phyloP scores from a whole-genome alignment of 306 rosid genomes.

The Vicia villosa region DNA sequence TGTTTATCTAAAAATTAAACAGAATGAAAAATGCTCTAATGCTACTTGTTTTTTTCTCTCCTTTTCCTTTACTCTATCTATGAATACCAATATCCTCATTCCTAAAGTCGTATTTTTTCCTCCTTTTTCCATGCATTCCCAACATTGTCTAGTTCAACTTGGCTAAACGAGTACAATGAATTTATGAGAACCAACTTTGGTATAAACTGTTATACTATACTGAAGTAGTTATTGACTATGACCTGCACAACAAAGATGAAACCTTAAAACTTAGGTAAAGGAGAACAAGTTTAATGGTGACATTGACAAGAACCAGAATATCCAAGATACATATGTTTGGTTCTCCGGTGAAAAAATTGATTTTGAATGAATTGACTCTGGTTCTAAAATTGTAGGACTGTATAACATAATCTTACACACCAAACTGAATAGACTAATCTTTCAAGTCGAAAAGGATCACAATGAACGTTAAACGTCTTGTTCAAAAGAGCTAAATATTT shows the following conservation, averaged over 20 bases:
- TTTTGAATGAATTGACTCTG: too few relatives aligned
- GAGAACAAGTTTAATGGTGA: slow-evolving; percentile 20
- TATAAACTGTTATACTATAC: not conserved
- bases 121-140: not conserved
- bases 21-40: not conserved
- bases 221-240: slow-evolving; percentile 18
- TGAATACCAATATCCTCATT: slow-evolving; percentile 3
- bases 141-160: slow-evolving; percentile 11
- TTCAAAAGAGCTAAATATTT: too few relatives aligned
- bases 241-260: slow-evolving; percentile 39
- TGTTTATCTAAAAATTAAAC: slow-evolving; percentile 20
- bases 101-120: not conserved
- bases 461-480: too few relatives aligned
- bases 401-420: too few relatives aligned
- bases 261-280: slow-evolving; percentile 7
- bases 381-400: too few relatives aligned
- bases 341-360: too few relatives aligned
- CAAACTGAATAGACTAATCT: too few relatives aligned
- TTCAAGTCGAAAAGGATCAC: too few relatives aligned
- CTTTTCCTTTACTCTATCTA: not conserved
- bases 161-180: slow-evolving; percentile 4
- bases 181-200: slow-evolving; percentile 18
- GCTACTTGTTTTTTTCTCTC: not conserved
- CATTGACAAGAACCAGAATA: slow-evolving; percentile 17
- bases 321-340: not conserved